Conservation (phyloP, 139 green algal species). For the Medakamo hakoo region DNA sequence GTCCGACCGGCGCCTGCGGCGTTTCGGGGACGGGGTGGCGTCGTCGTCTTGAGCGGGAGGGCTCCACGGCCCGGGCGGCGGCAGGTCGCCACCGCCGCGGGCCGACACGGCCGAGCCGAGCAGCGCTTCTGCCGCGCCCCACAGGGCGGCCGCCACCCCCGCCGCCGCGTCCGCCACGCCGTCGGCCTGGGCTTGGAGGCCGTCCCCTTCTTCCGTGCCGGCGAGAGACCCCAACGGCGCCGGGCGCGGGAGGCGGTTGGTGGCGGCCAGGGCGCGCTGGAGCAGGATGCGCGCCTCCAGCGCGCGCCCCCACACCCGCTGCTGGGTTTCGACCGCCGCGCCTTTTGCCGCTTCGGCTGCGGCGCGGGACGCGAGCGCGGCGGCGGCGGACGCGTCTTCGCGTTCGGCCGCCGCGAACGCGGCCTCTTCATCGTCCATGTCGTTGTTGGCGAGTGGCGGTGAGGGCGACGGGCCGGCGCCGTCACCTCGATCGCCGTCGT, state of each 20-base stretch:
- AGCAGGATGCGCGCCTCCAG: conserved; percentile 59
- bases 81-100: neutral
- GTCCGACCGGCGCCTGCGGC: conserved; percentile 3
- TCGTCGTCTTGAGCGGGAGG: too few relatives aligned
- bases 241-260: conserved; percentile 24
- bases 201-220: neutral
- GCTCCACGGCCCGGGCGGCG: neutral
- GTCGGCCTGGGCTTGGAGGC: neutral
- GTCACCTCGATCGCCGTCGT: neutral
- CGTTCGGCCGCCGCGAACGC: conserved; percentile 22
- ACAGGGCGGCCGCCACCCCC: neutral
- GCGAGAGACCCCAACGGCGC: neutral
- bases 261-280: conserved; percentile 30
- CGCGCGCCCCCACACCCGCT: conserved; percentile 39
- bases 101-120: neutral
- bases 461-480: conserved; percentile 2
- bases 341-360: conserved; percentile 22
- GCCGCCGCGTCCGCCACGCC: conserved; percentile 6
- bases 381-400: conserved; percentile 5
- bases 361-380: neutral
- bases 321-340: conserved; percentile 20
- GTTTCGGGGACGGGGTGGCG: neutral
- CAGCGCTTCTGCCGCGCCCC: conserved; percentile 6
- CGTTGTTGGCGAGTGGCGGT: neutral
- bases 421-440: neutral